phyloP scores from a whole-genome alignment of 805 yeast species.

The Suhomyces kilbournensis region DNA sequence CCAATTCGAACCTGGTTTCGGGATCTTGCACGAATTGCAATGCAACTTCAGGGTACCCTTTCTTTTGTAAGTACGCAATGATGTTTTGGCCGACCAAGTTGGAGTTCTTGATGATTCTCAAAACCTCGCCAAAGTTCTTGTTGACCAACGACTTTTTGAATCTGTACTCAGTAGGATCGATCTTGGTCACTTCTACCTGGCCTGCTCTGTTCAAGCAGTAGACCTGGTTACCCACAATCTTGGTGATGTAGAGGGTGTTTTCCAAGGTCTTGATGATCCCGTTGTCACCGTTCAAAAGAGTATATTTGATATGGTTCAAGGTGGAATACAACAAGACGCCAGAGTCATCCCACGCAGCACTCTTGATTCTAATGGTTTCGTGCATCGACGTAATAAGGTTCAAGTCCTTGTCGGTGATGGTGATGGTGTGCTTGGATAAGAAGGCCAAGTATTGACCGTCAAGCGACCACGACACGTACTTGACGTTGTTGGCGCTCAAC shows the following conservation, averaged over 20 bases:
- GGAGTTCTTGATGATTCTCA: conserved; percentile 82
- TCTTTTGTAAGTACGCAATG: conserved; percentile 88
- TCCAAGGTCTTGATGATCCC: conserved; percentile 93
- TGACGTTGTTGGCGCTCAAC: conserved; percentile 69
- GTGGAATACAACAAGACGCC: conserved; percentile 92
- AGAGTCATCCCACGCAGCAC: conserved; percentile 96
- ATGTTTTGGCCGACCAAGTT: conserved; percentile 96
- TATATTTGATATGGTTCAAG: conserved; percentile 91
- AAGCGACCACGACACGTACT: conserved; percentile 84
- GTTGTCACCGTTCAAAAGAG: conserved; percentile 87
- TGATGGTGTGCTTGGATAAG: conserved; percentile 86
- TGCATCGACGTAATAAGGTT: conserved; percentile 81
- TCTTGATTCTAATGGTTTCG: conserved; percentile 93
- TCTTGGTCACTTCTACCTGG: conserved; percentile 68
- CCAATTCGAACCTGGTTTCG: conserved; percentile 92
- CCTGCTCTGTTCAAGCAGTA: conserved; percentile 85
- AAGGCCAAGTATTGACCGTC: conserved; percentile 88
- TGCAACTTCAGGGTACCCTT: conserved; percentile 97
- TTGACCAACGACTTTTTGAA: conserved; percentile 90
- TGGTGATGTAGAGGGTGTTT: conserved; percentile 78
- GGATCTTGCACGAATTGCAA: conserved; percentile 95
- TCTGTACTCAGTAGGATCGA: conserved; percentile 96
- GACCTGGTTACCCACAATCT: conserved; percentile 65
- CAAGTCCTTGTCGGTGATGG: conserved; percentile 77
- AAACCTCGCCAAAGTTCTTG: conserved; percentile 87